These are phyloP conservation scores for Cinnamomum micranthum DNA, from an alignment of 164 flowering plant genomes.

Conservation along the genomic window DNA sequence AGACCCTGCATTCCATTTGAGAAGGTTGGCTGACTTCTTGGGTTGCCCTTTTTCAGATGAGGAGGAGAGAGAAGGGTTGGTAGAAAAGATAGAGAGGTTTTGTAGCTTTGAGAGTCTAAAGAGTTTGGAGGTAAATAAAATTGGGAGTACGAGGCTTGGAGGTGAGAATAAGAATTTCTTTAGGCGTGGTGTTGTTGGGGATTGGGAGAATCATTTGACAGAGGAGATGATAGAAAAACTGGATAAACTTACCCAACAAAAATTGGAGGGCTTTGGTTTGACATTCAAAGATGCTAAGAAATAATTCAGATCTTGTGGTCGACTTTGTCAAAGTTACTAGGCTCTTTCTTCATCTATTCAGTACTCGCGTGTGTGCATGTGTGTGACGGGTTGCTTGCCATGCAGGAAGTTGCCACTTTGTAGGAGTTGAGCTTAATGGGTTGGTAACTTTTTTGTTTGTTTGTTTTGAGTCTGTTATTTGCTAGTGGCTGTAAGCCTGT, in stretches of 20 bases:
- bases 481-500: no score
- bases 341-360: no score
- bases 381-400: no score
- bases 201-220: background rate
- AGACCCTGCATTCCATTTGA: background rate
- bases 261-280: background rate
- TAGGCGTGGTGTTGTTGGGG: no score
- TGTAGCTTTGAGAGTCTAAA: constrained; percentile 6
- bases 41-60: constrained; percentile 3
- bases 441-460: no score
- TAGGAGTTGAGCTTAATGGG: no score
- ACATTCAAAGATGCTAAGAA: no score
- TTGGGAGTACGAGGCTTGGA: background rate
- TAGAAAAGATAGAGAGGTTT: background rate
- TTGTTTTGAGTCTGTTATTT: no score
- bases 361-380: no score
- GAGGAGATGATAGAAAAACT: background rate
- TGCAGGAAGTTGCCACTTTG: no score
- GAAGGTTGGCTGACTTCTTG: constrained; percentile 9
- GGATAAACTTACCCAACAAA: background rate
- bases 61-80: constrained; percentile 3
- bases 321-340: no score
- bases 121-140: constrained; percentile 4
- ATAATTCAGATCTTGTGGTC: no score
- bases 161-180: background rate